Evolutionary conservation across 2,329 filamentous ascomycete species (phyloP), one percentile per base, ranked within the genome.

Genomic region (Colletotrichum eleusines): DNA sequence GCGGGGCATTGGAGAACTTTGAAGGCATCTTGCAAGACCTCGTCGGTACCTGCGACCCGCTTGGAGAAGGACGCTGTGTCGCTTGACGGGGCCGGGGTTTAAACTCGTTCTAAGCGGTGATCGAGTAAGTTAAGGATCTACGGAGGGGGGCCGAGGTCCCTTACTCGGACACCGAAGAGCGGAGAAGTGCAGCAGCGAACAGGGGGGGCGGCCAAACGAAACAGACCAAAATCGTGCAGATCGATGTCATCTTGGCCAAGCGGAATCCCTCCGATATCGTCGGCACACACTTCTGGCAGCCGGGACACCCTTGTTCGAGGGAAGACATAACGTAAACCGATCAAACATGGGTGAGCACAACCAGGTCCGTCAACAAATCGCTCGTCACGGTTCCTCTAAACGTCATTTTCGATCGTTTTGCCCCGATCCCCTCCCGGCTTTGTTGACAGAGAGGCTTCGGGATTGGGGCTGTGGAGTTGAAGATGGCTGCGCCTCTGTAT

Each of bases 201-300:
- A 11, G 20, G 35, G 51, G 31, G 33, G 14, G 33, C 44, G 42
- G n/a, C 23, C n/a, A n/a, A n/a, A n/a, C n/a, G n/a, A 9, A 67
- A 57, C 50, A 70, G 50, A 50, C 63, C 42, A 61, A 42, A 66
- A 50, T 31, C 48, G 54, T 33, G 63, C 40, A 57, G 67, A 66
- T 61, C 63, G 50, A 66, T 70, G 55, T 55, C 50, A 62, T 71
- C n/a, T 53, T 31, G 23, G 48, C 48, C 48, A 67, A 33, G 63
- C 57, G 57, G 62, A 62, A 51, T 44, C 14, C n/a, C 57, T 71
- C 68, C 68, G 68, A 71, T 71, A 63, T 67, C 64, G 63, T 68
- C 68, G 64, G 68, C 42, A 3, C 8, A 54, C 58, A 71, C 42
- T 63, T 68, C 26, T 71, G 44, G 35, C 18, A 16, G 6, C 57